Base-by-base conservation (phyloP, 2,329 filamentous ascomycete species). In the Myriosclerotinia curreyana region DNA sequence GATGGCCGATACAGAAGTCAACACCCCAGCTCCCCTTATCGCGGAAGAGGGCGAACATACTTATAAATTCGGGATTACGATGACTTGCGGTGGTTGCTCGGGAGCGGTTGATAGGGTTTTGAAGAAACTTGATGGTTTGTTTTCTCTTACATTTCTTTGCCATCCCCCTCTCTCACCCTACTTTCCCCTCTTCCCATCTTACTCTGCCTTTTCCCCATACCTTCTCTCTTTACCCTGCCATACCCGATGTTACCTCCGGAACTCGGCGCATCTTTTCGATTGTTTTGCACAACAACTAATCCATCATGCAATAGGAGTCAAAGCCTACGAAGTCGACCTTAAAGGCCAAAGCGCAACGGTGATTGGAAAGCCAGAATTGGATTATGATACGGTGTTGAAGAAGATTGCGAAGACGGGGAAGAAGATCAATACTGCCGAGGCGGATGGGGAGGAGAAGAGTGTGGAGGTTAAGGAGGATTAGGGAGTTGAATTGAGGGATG, bases 361-460 rank as follows among this genome's bases (percentile, higher is more conserved):
- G 71, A 81, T 89, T 71, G 86, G 92, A 68, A 84, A 87, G 69
- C 81, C 86, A 5, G 81, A 78, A 63, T 82, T 96, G 68, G 81
- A 84, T 65, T 96, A 94, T 80, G 86, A 91, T 69, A 91, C 86
- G 2, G 91, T 96, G 65, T 86, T 96, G 66, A 83, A 84, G 75
- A 96, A 91, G 76, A 96, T 97, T 77, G 87, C 89, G 83, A 96
- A 96, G 86, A 96, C 93, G 15, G 93, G 93, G 74, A 97, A 97
- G 86, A 89, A 89, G 74, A 87, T 97, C 75, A 96, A 90, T 78
- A 86, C 83, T 36, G 90, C 83, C 70, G 85, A 86, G 80, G 88
- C 83, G 31, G 89, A 93, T 74, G 90, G 89, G 62, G 81, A 83
- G 66, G 75, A 76, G 64, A 78, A 79, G 76, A 82, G 81, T 66